Base-by-base conservation (phyloP, 495 filamentous ascomycete species). In the Neurospora tetrasperma region DNA sequence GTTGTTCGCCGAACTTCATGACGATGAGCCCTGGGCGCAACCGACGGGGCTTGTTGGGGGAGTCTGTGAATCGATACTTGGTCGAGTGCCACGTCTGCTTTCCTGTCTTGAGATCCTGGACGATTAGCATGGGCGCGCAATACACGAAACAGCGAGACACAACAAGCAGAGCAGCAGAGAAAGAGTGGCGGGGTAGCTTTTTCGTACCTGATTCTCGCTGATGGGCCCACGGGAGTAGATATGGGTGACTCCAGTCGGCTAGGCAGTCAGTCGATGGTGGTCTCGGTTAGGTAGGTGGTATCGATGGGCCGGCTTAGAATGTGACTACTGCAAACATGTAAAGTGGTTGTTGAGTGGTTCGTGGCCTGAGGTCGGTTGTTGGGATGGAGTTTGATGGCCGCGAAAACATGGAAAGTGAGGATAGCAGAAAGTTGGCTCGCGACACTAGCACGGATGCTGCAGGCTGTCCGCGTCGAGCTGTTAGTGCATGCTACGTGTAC, bases 1-100 rank as follows among this genome's bases (percentile, higher is more conserved):
- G 89, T 85, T 98, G 94, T 80, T 97, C 92, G 79, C 96, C 96
- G 87, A 99, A 99, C 86, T 97, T 98, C 84, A 83, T 85, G 80
- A 79, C 81, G 83, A 87, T 76, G 70, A 83, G 73, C 71, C 84
- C 80, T n/a, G 82, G 83, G 43, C 76, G 71, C 70, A 80, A 74
- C 71, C 73, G 70, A 31, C 35, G 43, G 70, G 70, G 40, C 70
- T 78, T 73, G 79, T 79, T 78, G 70, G 74, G 73, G 70, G 75
- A 72, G 20, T 78, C 74, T 43, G 71, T 62, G 27, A 70, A 66
- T 59, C 69, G 69, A 70, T 38, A 62, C 75, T 78, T 79, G 62
- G 73, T 74, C 18, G 78, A 77, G 73, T 74, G 71, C 78, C 81
- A 82, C 68, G 73, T 77, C 73, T 71, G 74, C 46, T 76, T 76